phyloP scores from a whole-genome alignment of 164 flowering plant species.

The Chimonanthus praecox region DNA sequence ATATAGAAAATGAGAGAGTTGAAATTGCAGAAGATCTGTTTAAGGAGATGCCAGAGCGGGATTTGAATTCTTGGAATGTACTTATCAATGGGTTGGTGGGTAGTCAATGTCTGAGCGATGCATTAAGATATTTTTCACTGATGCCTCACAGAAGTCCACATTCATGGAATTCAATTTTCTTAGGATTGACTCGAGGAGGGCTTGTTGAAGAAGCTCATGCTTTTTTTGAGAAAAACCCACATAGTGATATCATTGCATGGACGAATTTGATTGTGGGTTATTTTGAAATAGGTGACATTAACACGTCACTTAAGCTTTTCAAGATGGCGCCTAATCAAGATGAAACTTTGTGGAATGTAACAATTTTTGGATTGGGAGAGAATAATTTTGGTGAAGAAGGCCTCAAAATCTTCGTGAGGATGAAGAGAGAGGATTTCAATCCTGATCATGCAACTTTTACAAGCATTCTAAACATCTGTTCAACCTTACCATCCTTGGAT shows the following conservation, averaged over 20 bases:
- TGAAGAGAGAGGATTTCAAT: constrained; percentile 30
- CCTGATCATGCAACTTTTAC: constrained; percentile 58
- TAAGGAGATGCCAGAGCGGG: constrained; percentile 41
- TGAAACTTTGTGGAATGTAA: constrained; percentile 51
- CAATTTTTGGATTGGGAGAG: constrained; percentile 54
- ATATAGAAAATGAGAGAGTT: constrained; percentile 28
- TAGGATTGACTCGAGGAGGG: constrained; percentile 37
- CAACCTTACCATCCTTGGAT: constrained; percentile 38
- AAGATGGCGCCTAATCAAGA: constrained; percentile 37
- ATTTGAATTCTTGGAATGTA: constrained; percentile 39
- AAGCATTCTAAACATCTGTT: constrained; percentile 49
- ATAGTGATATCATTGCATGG: constrained; percentile 36
- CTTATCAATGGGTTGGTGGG: constrained; percentile 41
- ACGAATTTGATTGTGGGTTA: constrained; percentile 57
- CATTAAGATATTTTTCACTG: constrained; percentile 32
- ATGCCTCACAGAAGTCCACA: constrained; percentile 40
- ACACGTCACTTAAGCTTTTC: constrained; percentile 34
- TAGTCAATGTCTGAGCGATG: constrained; percentile 29
- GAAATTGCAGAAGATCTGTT: constrained; percentile 46
- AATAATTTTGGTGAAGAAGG: constrained; percentile 58
- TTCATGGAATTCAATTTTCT: constrained; percentile 42
- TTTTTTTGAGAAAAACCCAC: constrained; percentile 43
- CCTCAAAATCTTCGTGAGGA: constrained; percentile 38
- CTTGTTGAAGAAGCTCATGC: constrained; percentile 50
- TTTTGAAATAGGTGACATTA: constrained; percentile 41